Percentiles rank a stretch among this genome's conserved stretches.
Evolutionary conservation across 129 eudicot genomes (phyloP).

Genomic region (sunflower (Helianthus annuus)): HanXRQr2.0-SUNRISE NC_035443.2:128123873-128124372

Average conservation of each 20-base stretch:
- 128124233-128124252: constrained; percentile 17
- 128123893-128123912: too few species aligned
- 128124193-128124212: constrained; percentile 8
- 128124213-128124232: constrained; percentile 12
- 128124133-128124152: constrained; percentile 9
- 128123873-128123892: too few species aligned
- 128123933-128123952: too few species aligned
- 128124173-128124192: constrained; percentile 24
- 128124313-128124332: constrained; percentile 51
- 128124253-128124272: constrained; percentile 32
- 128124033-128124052: background rate
- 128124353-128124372: constrained; percentile 35
- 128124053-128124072: constrained; percentile 4
- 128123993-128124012: background rate
- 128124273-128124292: constrained; percentile 38
- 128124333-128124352: constrained; percentile 28
- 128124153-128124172: constrained; percentile 6
- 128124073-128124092: constrained; percentile 28
- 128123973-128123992: too few species aligned
- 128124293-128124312: constrained; percentile 36
- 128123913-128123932: too few species aligned
- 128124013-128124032: background rate
- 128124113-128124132: constrained; percentile 8
- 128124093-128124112: background rate
- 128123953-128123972: too few species aligned